phyloP scores from a whole-genome alignment of 164 flowering plant species.

The Cinnamomum chago region DNA sequence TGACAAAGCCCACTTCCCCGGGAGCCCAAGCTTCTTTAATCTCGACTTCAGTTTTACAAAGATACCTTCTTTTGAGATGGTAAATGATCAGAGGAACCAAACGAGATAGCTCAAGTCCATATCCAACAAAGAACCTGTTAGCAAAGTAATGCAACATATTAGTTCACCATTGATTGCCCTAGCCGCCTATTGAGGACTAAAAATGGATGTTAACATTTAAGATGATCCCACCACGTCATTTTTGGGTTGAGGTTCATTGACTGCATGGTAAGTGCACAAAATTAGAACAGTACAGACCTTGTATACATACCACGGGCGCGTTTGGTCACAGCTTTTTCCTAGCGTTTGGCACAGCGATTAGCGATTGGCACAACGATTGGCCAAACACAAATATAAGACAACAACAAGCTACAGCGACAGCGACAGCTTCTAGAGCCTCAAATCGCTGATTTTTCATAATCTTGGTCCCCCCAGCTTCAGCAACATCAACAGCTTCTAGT shows the following conservation, averaged over 20 bases:
- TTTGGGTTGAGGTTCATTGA: neutral
- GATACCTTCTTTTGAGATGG: slow-evolving; percentile 76
- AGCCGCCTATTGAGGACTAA: neutral
- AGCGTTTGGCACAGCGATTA: too few species aligned
- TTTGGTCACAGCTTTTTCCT: too few species aligned
- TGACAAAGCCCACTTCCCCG: slow-evolving; percentile 63
- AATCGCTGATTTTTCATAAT: too few species aligned
- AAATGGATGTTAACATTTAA: neutral
- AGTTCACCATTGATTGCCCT: neutral
- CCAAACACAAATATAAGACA: too few species aligned
- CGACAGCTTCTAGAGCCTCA: too few species aligned
- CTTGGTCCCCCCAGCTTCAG: too few species aligned
- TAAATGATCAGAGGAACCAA: slow-evolving; percentile 74
- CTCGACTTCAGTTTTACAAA: slow-evolving; percentile 89
- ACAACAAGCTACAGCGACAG: too few species aligned
- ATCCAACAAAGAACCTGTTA: slow-evolving; percentile 86
- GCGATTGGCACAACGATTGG: too few species aligned
- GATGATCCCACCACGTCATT: neutral
- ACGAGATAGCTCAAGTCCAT: slow-evolving; percentile 88
- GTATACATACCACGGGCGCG: too few species aligned
- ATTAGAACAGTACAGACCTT: too few species aligned
- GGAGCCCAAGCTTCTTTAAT: slow-evolving; percentile 87
- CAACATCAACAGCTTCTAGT: too few species aligned
- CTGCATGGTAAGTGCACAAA: neutral
- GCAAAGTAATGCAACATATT: too few species aligned